A percentile compares a stretch with the other conserved stretches of the same genome.
phyloP scores from a whole-genome alignment of 768 basidiomycete species.

The Boletus sp. region DNA sequence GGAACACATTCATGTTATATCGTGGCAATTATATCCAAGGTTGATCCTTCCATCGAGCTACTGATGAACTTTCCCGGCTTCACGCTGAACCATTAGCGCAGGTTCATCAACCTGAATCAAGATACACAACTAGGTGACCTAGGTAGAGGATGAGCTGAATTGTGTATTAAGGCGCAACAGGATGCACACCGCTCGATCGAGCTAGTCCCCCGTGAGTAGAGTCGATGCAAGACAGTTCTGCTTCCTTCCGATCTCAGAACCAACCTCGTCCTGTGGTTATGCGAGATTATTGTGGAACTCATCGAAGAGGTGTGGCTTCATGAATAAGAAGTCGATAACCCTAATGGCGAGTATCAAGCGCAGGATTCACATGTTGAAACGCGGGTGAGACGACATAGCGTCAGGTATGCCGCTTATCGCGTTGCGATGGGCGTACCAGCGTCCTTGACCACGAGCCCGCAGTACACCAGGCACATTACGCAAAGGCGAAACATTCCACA shows the following conservation, averaged over 20 bases:
- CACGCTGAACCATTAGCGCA: not conserved
- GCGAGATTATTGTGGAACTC: not conserved
- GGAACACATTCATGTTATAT: not conserved
- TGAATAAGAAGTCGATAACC: not conserved
- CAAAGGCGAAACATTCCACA: not conserved
- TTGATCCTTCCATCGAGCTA: not conserved
- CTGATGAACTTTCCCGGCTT: not conserved
- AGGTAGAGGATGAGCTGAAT: not conserved
- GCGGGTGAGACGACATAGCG: not conserved
- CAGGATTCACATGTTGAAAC: not conserved
- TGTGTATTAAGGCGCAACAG: not conserved
- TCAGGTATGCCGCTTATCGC: not conserved
- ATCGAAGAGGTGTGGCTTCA: not conserved
- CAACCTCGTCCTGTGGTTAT: not conserved
- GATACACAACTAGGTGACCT: no score
- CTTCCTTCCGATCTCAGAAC: not conserved
- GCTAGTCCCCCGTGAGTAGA: not conserved
- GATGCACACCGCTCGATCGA: not conserved
- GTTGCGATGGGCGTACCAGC: no score
- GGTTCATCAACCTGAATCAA: no score
- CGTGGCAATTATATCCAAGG: not conserved
- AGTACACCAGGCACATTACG: not conserved
- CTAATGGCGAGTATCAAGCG: not conserved
- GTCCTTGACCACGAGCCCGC: no score
- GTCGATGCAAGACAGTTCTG: not conserved